Conservation (phyloP, 2,329 filamentous ascomycete species). For the Xylariaceae sp. region DNA sequence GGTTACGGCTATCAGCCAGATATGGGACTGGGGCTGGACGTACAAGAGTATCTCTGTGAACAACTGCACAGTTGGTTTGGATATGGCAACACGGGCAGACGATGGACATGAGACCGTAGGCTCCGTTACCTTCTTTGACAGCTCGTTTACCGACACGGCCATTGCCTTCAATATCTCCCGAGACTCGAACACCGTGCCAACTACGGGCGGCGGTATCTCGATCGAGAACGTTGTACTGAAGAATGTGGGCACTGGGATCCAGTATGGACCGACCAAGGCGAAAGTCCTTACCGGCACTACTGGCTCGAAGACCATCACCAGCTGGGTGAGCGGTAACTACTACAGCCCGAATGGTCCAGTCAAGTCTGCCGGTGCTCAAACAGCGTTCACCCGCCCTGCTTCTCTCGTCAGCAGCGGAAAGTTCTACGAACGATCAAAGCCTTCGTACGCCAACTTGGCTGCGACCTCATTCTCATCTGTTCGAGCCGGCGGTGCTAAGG, state of each 20-base stretch:
- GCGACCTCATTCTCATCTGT: slow-evolving; percentile 63
- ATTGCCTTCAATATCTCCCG: slow-evolving; percentile 64
- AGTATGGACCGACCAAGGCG: slow-evolving; percentile 40
- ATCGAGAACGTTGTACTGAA: slow-evolving; percentile 47
- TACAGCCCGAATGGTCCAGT: slow-evolving; percentile 48
- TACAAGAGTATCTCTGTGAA: slow-evolving; percentile 45
- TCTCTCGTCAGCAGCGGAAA: slow-evolving; percentile 49
- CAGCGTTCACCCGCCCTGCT: slow-evolving; percentile 46
- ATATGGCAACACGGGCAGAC: slow-evolving; percentile 50
- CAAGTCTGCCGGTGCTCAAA: slow-evolving; percentile 45
- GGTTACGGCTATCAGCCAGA: slow-evolving; percentile 65
- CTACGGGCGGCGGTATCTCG: slow-evolving; percentile 40
- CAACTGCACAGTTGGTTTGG: slow-evolving; percentile 62
- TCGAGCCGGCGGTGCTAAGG: slow-evolving; percentile 63
- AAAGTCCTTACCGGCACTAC: slow-evolving; percentile 54
- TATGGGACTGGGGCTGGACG: slow-evolving; percentile 76
- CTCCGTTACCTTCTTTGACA: slow-evolving; percentile 73
- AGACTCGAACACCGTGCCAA: slow-evolving; percentile 29
- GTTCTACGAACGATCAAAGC: slow-evolving; percentile 73
- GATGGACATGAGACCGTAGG: slow-evolving; percentile 47
- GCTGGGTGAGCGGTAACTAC: slow-evolving; percentile 65
- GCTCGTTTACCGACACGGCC: slow-evolving; percentile 61
- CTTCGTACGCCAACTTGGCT: slow-evolving; percentile 63
- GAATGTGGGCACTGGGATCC: slow-evolving; percentile 40
- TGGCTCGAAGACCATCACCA: slow-evolving; percentile 42